Evolutionary conservation across 2,329 filamentous ascomycete species (phyloP), one percentile per base, ranked within the genome.

Genomic region (Epichloe uncinata): DNA sequence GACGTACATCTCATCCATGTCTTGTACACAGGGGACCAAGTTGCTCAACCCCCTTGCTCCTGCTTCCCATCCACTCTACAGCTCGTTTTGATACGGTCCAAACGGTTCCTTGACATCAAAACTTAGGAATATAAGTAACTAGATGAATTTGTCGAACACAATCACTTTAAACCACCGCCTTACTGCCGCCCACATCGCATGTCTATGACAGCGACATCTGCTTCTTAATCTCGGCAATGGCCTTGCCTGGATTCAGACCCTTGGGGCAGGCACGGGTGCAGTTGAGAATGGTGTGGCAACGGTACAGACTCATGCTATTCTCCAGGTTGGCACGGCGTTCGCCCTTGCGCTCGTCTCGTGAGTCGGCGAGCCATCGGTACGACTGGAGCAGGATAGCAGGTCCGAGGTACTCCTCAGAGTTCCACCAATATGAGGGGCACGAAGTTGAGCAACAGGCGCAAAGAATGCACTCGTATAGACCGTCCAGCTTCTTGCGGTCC

Each of bases 341-440:
- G 52, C 78, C 82, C 62, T 77, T 94, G 69, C 80, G 82, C 80
- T 96, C 85, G 68, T 98, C 93, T 70, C 93, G 85, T 42, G 87
- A 94, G 69, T 98, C 93, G 64, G 84, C 85, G 58, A 98, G 78
- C 93, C 93, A 98, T 66, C 91, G 83, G 82, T 97, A 98, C 8
- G 89, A 95, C 74, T 98, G 93, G 58, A 98, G 82, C 48, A 98
- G 85, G 54, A 98, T 87, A 58, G 93, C 93, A 53, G 93, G 93
- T 56, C 93, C 93, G 47, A 98, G 87, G 75, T 98, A 98, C 71
- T 97, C 90, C 73, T 97, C 90, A 60, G 85, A 83, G 77, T 98
- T 98, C 93, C 93, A 98, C 93, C 93, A 98, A 79, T 98, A 98
- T 16, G 89, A 96, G n/a, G 93, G 93, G 78, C 93, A 98, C 44